Evolutionary conservation across 331 rosid genomes (phyloP), one percentile per base, ranked within the genome.

Genomic region (Malus hybrid): DNA sequence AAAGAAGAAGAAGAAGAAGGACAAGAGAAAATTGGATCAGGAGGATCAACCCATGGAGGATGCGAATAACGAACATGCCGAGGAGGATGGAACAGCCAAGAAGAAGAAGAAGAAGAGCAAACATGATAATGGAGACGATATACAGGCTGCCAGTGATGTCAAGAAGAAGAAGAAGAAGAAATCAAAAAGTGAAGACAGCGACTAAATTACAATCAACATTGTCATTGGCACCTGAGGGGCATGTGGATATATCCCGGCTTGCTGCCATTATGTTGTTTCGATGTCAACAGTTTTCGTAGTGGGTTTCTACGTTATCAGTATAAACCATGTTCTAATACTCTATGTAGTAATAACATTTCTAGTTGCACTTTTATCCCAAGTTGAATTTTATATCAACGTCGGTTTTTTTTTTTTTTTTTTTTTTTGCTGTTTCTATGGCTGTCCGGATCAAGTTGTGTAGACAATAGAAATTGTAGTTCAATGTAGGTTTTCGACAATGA

Each of bases 1-100:
- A 74, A 91, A 88, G 96, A 93, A 90, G 78, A 88, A 84, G 87
- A 88, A 86, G 67, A 88, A 89, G 92, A 91, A 88, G 89, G 97
- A 94, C n/a, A 92, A 94, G 87, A 82, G 96, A 71, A 94, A 87
- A 81, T 63, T 84, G 80, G 89, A 88, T 3, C 20, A 30, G 71
- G 92, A 82, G 20, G 87, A 84, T 13, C 77, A 72, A 46, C 75
- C 42, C 56, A 78, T 50, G 39, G 82, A 79, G 55, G 78, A 77
- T 52, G 75, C 60, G 46, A 85, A 81, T 63, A 93, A 80, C 7
- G 82, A 36, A 10, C 74, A 80, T 3, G 80, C 22, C 0, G 88
- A 75, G 77, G 81, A 83, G 57, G 83, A 85, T 33, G 86, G 82
- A 79, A 34, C 80, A 26, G 76, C 57, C 34, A 90, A 88, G 60